Conservation (phyloP, 2,329 filamentous ascomycete species). For the Monosporascus ibericus region DNA sequence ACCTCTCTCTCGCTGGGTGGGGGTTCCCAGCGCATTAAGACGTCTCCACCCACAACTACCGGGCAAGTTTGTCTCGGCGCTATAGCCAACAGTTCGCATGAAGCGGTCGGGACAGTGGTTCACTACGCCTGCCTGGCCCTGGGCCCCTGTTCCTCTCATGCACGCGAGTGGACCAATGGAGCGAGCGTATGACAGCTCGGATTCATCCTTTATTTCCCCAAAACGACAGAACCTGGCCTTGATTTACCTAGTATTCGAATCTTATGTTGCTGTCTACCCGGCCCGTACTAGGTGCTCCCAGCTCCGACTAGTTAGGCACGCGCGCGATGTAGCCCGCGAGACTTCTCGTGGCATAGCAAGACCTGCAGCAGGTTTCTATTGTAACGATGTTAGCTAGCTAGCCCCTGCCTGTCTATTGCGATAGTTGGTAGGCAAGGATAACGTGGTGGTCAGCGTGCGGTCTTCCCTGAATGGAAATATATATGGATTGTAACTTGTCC, state of each 20-base stretch:
- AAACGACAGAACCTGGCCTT: neutral
- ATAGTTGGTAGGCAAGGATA: too few species aligned
- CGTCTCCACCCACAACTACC: slow-evolving; percentile 4
- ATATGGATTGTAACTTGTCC: neutral
- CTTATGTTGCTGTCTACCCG: too few species aligned
- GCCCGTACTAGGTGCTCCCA: too few species aligned
- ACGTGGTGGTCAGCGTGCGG: too few species aligned
- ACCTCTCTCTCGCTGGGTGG: neutral
- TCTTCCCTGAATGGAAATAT: neutral
- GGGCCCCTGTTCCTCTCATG: neutral
- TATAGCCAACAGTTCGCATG: slow-evolving; percentile 28
- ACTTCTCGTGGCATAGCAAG: too few species aligned
- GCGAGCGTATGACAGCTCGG: neutral
- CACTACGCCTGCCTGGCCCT: neutral
- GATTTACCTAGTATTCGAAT: too few species aligned
- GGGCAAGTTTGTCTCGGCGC: slow-evolving; percentile 19
- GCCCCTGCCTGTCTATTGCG: too few species aligned
- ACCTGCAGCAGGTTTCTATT: too few species aligned
- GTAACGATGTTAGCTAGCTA: too few species aligned
- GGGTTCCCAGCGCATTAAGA: neutral
- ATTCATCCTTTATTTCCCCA: neutral
- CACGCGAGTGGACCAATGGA: neutral
- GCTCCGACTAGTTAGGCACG: too few species aligned
- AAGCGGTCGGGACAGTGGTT: slow-evolving; percentile 15
- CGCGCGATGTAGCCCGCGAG: too few species aligned